phyloP scores from a whole-genome alignment of 2,329 filamentous ascomycete species.

The Pyrenophora graminea region DNA sequence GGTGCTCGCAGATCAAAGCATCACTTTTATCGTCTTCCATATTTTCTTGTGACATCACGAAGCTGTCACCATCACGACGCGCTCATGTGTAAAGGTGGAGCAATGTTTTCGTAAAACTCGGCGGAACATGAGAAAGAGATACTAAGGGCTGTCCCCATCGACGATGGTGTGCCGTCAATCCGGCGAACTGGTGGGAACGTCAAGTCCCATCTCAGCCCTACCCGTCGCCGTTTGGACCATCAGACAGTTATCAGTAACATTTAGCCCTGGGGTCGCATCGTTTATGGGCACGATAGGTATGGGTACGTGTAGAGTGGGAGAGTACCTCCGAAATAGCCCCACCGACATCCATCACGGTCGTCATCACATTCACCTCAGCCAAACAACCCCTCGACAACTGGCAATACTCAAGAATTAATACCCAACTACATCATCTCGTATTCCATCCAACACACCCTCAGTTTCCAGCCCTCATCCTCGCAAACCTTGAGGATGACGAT shows the following conservation, averaged over 20 bases:
- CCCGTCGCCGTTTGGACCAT: not conserved
- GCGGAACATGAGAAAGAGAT: not conserved
- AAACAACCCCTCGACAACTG: not conserved
- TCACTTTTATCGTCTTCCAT: constrained; percentile 20
- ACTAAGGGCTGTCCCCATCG: not conserved
- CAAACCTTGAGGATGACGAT: constrained; percentile 2
- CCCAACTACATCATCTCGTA: not conserved
- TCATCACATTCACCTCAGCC: not conserved
- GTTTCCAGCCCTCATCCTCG: constrained; percentile 1
- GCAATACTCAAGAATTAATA: not conserved
- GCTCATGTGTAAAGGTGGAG: constrained; percentile 22
- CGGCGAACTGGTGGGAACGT: constrained; percentile 12
- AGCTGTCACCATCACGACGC: constrained; percentile 19
- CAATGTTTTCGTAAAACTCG: constrained; percentile 2
- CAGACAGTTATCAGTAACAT: too few species aligned
- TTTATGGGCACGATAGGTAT: too few species aligned
- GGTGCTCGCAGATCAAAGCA: constrained; percentile 2
- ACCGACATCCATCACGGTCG: not conserved
- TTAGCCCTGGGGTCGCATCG: too few species aligned
- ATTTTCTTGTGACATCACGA: constrained; percentile 34
- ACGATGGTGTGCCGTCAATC: not conserved
- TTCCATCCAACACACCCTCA: constrained; percentile 1
- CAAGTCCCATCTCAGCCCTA: constrained; percentile 12
- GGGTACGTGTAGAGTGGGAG: too few species aligned
- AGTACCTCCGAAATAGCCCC: not conserved